Evolutionary conservation across 2,329 filamentous ascomycete species (phyloP), one percentile per base, ranked within the genome.

Genomic region (Magnaporthiopsis rhizophila): DNA sequence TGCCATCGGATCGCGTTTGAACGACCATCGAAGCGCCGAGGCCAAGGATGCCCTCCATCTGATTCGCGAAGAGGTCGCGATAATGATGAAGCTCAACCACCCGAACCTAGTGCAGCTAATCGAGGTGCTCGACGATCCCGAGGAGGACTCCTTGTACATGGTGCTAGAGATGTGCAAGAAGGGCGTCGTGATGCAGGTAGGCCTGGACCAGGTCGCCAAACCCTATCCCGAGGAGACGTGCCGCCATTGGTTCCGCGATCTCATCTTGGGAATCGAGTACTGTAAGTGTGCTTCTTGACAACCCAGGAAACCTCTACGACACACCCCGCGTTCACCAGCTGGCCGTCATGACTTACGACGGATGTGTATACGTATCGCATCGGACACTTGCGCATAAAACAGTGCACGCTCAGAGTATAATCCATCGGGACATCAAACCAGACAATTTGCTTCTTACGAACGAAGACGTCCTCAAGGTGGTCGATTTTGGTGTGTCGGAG

Each of bases 121-220:
- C 68, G 95, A 99, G 76, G 95, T 99, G 3, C 80, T 99, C 62
- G 95, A 98, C 74, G 95, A 98, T 72, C 94, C 95, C 0, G 89
- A 94, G 61, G 92, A 97, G 73, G 95, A 99, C 75, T 97, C 93
- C 3, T 79, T 99, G 15, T 99, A 97, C 78, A 98, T 99, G 91
- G 95, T 99, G 28, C 84, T 99, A 75, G 95, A 99, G 75, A 96
- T 97, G 91, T 99, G 95, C 80, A 95, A 96, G 73, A 97, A 97
- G 75, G 95, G 95, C 0, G 94, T 97, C 28, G 86, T 97, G 62
- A 98, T 98, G 93, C 94, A 93, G 72, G 91, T 99, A 64, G 92
- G 91, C 3, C 79, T 98, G n/a, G 89, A 90, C 65, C 89, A 96
- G 71, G 81, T 84, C 65, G 90, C 92, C 24, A 86, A 89, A 66